Base-by-base conservation (phyloP, 176 grass and related monocot genomes). In the Typha latifolia region DNA sequence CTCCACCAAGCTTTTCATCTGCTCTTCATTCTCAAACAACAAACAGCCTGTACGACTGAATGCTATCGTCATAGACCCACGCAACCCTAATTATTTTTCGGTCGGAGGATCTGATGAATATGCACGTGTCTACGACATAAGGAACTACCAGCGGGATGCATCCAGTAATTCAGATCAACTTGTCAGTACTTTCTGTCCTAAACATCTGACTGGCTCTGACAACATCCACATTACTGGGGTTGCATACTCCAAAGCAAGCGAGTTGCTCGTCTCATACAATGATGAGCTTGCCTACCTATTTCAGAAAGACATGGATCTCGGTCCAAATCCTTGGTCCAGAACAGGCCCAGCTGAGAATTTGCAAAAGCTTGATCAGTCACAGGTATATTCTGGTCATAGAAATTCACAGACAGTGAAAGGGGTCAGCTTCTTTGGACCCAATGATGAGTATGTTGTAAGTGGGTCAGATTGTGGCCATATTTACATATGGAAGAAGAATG, bases 381-480 rank as follows among this genome's bases (percentile, higher is more conserved):
- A 91, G 70, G 72, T 48, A 62, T 96, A 88, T 74, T 77, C 66
- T 21, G 92, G 92, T 56, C 87, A 96, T 63, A 83, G 87, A 66
- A 96, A 96, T 81, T 87, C 65, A 65, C 74, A 74, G 72, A 96
- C 84, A 14, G 68, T 88, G 49, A 96, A 96, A 74, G 91, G 87
- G 62, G 63, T 83, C 74, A 91, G 74, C 84, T 91, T 91, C 70
- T 96, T 96, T 47, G 91, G 91, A 56, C 82, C 83, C 12, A 81
- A 69, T 12, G 77, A 84, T 79, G 91, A 96, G 70, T 96, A 96
- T 66, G 80, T 96, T n/a, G 57, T 81, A 65, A 91, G 82, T 69
- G 91, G 91, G 47, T 96, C 87, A 51, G 91, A 96, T 62, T 91
- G 87, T 20, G 91, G 84, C n/a, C 79, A 91, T 85, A 74, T 91